Evolutionary conservation across 1,139 yeast species (phyloP), one percentile per base, ranked within the genome.

Genomic region (Tardiomyces digboiensis): DNA sequence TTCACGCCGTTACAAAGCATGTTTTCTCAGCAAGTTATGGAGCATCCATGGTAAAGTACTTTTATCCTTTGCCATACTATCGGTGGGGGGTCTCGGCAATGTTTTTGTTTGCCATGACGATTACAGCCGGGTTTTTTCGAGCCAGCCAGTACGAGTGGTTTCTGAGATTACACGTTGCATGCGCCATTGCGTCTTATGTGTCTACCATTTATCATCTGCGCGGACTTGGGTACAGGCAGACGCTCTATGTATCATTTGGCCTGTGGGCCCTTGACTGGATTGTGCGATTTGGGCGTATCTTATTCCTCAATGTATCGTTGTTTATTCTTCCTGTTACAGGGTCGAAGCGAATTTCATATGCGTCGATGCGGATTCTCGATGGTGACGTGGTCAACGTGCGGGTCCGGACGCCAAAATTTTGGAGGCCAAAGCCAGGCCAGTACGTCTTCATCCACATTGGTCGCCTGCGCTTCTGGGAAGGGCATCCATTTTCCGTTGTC

Each of bases 401-500:
- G 20, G 50, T 65, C 38, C 48, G 54, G n/a, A 59, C 65, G 0
- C 65, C 68, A 0, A 57, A 59, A 3, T 43, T 53, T 7, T 70
- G 79, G 73, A 64, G 65, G 36, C 62, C 71, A 14, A 57, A 59
- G 44, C 82, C 86, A 4, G 86, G 86, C n/a, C 79, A 81, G 18
- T 81, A 74, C 57, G 79, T 77, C 0, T 82, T 70, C 54, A 62
- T 82, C 42, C 78, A 80, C 56, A 72, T 80, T 45, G 58, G 75
- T 40, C 61, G 68, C 38, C 52, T 61, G 44, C 52, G 59, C 29
- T 70, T 77, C 38, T 57, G 71, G 49, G 73, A 75, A 44, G 81
- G 81, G 50, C 83, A 82, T 58, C 89, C 89, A 0, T 82, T 82
- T 54, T 78, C 87, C 0, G 70, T 77, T 13, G 68, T 78, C 21